Conservation (phyloP, 2,329 filamentous ascomycete species). For the Colletotrichum sp. region DNA sequence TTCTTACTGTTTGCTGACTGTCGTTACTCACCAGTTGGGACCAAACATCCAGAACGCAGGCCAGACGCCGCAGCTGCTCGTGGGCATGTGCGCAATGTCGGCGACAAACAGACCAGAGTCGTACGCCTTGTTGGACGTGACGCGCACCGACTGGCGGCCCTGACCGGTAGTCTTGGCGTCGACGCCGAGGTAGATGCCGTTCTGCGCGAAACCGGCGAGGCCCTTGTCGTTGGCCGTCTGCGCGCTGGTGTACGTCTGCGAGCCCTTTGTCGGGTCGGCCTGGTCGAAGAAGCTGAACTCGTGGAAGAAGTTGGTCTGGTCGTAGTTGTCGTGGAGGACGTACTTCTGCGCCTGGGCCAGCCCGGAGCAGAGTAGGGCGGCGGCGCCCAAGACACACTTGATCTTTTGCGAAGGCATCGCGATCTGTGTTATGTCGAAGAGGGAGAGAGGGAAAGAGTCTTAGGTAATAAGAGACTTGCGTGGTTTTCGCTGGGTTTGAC, state of each 20-base stretch:
- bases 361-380: slow-evolving; percentile 6
- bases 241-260: slow-evolving; percentile 71
- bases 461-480: background rate
- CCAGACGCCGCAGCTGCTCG: slow-evolving; percentile 74
- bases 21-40: slow-evolving; percentile 57
- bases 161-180: slow-evolving; percentile 63
- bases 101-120: slow-evolving; percentile 73
- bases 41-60: slow-evolving; percentile 76
- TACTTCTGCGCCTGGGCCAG: slow-evolving; percentile 40
- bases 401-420: slow-evolving; percentile 12
- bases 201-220: slow-evolving; percentile 62
- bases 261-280: slow-evolving; percentile 75
- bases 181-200: slow-evolving; percentile 71
- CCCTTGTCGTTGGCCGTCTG: slow-evolving; percentile 60
- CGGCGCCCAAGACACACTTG: slow-evolving; percentile 6
- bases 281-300: slow-evolving; percentile 60
- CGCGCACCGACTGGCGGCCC: slow-evolving; percentile 73
- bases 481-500: background rate
- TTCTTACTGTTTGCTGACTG: background rate
- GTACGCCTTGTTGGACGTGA: slow-evolving; percentile 71
- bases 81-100: slow-evolving; percentile 80
- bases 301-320: slow-evolving; percentile 60
- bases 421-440: background rate
- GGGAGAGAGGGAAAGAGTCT: background rate
- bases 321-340: slow-evolving; percentile 51